A percentile compares a stretch with the other conserved stretches of the same genome.
phyloP scores from a whole-genome alignment of 495 filamentous ascomycete genomes.

The Xylona heveae region DNA sequence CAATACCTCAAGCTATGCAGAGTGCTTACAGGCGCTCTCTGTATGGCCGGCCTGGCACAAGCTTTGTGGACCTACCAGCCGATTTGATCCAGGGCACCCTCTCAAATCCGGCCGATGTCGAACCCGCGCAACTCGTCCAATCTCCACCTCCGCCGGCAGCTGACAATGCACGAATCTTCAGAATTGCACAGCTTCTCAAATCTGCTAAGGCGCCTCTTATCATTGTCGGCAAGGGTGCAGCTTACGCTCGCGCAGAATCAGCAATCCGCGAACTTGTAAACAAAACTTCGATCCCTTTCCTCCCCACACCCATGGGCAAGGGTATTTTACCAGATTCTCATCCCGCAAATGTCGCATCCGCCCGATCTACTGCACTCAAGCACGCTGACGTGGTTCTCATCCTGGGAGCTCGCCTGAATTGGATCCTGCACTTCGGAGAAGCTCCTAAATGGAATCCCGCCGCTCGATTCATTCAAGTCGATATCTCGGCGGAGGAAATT shows the following conservation, averaged over 20 bases:
- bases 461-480: constrained; percentile 36
- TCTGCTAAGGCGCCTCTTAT: constrained; percentile 31
- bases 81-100: constrained; percentile 31
- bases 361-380: constrained; percentile 33
- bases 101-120: constrained; percentile 7
- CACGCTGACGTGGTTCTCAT: constrained; percentile 36
- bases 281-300: constrained; percentile 30
- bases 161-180: constrained; percentile 21
- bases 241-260: constrained; percentile 31
- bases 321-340: constrained; percentile 37
- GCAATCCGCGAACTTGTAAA: constrained; percentile 27
- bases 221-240: constrained; percentile 39
- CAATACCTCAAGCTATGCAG: constrained; percentile 26
- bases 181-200: constrained; percentile 25
- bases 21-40: constrained; percentile 33
- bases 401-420: constrained; percentile 38
- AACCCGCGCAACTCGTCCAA: constrained; percentile 7
- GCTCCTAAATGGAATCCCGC: constrained; percentile 31
- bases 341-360: constrained; percentile 30
- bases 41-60: constrained; percentile 35
- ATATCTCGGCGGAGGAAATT: constrained; percentile 34
- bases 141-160: constrained; percentile 21
- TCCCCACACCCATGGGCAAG: constrained; percentile 45
- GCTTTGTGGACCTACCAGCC: constrained; percentile 39
- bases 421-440: constrained; percentile 42